Evolutionary conservation across 2,329 filamentous ascomycete species (phyloP).

Genomic region (Dactylellina haptotyla): DNA sequence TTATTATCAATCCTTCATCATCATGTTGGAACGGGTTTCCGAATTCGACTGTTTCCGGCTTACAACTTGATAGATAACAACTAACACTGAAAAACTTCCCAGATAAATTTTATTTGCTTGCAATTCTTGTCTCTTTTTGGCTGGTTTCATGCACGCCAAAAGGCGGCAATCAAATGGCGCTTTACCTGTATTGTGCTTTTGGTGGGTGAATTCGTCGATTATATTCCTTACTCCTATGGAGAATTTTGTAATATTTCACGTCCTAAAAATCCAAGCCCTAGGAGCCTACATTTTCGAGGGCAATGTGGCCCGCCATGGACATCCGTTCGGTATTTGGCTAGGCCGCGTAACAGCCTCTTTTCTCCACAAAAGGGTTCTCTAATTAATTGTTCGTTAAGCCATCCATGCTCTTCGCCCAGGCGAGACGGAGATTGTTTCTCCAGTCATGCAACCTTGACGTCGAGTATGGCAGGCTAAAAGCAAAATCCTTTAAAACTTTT

Average conservation of each 20-base stretch:
- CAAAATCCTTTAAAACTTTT: constrained; percentile 8
- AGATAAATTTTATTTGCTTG: not conserved
- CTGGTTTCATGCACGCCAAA: not conserved
- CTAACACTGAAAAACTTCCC: not conserved
- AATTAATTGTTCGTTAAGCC: constrained; percentile 16
- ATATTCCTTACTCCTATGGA: constrained; percentile 7
- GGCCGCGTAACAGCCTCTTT: constrained; percentile 24
- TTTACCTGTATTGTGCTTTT: constrained; percentile 1
- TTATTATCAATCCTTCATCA: constrained; percentile 1
- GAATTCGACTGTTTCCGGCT: not conserved
- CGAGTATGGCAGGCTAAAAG: constrained; percentile 43
- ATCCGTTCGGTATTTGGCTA: constrained; percentile 1
- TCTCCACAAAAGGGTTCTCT: not conserved
- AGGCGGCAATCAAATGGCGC: not conserved
- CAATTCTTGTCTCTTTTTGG: not conserved
- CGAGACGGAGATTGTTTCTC: constrained; percentile 50
- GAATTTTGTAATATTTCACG: constrained; percentile 11
- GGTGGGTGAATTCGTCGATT: constrained; percentile 13
- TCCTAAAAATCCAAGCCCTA: constrained; percentile 22
- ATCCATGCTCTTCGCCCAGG: constrained; percentile 13
- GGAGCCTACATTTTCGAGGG: not conserved
- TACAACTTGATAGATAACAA: not conserved
- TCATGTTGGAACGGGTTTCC: constrained; percentile 11
- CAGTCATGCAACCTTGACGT: constrained; percentile 24
- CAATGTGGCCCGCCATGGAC: not conserved